phyloP scores from a whole-genome alignment of 345 rosid species.

The Bretschneidera sinensis region DNA sequence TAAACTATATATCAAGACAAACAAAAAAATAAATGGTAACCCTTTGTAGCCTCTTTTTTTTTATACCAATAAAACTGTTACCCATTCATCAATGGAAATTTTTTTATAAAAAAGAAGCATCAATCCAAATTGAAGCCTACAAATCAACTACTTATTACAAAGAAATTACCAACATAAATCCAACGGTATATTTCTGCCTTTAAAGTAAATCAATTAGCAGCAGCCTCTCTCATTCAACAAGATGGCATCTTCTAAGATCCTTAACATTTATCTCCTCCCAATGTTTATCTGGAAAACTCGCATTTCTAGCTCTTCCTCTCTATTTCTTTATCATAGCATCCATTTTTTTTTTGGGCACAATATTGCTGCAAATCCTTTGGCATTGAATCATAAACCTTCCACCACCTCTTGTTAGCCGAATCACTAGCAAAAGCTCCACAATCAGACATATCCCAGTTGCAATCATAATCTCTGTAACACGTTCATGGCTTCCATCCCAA shows the following conservation, averaged over 20 bases:
- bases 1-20: too few relatives aligned
- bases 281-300: constrained; percentile 42
- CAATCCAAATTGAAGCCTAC: too few relatives aligned
- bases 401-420: constrained; percentile 55
- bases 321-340: constrained; percentile 46
- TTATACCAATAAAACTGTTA: too few relatives aligned
- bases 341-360: constrained; percentile 45
- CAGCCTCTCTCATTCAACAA: constrained; percentile 16
- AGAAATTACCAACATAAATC: too few relatives aligned
- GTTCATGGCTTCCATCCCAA: constrained; percentile 89
- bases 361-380: constrained; percentile 40
- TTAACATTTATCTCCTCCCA: constrained; percentile 57
- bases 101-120: too few relatives aligned
- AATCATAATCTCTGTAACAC: constrained; percentile 86
- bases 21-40: too few relatives aligned
- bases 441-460: constrained; percentile 64
- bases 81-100: too few relatives aligned
- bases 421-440: constrained; percentile 58
- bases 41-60: too few relatives aligned
- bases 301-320: constrained; percentile 47
- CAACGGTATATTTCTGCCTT: too few relatives aligned
- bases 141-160: too few relatives aligned
- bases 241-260: constrained; percentile 45
- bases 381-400: constrained; percentile 68
- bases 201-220: too few relatives aligned